These are phyloP conservation scores for Dendrobium officinale DNA, from an alignment of 106 monocot species.

Conservation along the genomic window DNA sequence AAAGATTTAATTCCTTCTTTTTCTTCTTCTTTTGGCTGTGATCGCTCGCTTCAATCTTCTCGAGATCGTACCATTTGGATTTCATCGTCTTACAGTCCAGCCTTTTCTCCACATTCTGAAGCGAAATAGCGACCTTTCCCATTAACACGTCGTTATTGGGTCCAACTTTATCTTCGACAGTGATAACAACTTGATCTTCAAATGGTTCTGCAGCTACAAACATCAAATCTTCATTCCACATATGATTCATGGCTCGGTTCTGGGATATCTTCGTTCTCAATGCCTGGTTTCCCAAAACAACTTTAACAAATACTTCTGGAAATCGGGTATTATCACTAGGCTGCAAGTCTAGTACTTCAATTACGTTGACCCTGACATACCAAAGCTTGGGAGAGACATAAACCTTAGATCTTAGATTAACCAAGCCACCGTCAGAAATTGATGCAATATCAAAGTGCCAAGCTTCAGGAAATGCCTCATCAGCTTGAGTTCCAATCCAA, in stretches of 20 bases:
- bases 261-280: background rate
- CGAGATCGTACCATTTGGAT: constrained; percentile 11
- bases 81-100: constrained; percentile 11
- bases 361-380: constrained; percentile 7
- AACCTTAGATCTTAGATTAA: constrained; percentile 9
- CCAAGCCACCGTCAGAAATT: background rate
- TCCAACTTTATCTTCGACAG: constrained; percentile 5
- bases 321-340: constrained; percentile 6
- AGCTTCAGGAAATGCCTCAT: constrained; percentile 12
- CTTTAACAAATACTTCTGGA: constrained; percentile 28
- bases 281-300: background rate
- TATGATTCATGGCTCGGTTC: background rate
- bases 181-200: constrained; percentile 7
- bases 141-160: constrained; percentile 9
- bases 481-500: constrained; percentile 11
- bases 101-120: constrained; percentile 13
- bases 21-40: background rate
- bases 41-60: background rate
- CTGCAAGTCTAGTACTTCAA: constrained; percentile 3
- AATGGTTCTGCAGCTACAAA: constrained; percentile 10
- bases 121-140: constrained; percentile 3
- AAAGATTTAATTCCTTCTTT: background rate
- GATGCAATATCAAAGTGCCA: background rate
- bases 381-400: constrained; percentile 16
- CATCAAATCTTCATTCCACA: constrained; percentile 14